A percentile compares a stretch with the other conserved stretches of the same genome.
Conservation (phyloP, 2,329 filamentous ascomycete genomes). For the Beauveria caledonica region DNA sequence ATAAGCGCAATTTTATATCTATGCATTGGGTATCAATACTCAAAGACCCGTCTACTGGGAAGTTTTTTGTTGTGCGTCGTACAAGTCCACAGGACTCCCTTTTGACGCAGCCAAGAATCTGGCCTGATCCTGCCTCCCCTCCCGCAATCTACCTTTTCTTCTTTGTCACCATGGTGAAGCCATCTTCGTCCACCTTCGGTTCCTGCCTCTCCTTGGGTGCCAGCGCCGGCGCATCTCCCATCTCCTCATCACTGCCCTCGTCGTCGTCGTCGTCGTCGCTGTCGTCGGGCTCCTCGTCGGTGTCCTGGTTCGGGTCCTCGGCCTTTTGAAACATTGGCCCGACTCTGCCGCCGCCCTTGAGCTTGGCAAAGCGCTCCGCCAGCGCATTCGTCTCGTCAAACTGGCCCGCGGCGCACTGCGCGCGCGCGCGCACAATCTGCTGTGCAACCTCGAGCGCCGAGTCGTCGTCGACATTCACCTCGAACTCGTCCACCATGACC, state of each 20-base stretch:
- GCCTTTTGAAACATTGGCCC: constrained; percentile 46
- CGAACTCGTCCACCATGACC: constrained; percentile 93
- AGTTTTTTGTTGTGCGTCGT: background rate
- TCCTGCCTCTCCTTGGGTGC: constrained; percentile 53
- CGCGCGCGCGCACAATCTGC: constrained; percentile 60
- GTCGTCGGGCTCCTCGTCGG: constrained; percentile 35
- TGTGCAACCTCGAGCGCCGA: constrained; percentile 66
- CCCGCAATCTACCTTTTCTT: constrained; percentile 49
- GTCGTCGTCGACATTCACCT: constrained; percentile 85
- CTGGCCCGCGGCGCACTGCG: constrained; percentile 55
- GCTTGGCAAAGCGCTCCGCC: constrained; percentile 53
- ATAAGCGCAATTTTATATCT: constrained; percentile 10
- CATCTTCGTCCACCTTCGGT: constrained; percentile 72
- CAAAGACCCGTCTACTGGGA: background rate
- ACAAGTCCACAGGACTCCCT: background rate
- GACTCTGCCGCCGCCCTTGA: constrained; percentile 50
- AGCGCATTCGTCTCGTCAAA: constrained; percentile 58
- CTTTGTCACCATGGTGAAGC: constrained; percentile 66
- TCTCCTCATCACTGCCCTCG: constrained; percentile 51
- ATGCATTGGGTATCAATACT: constrained; percentile 14
- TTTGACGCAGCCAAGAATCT: background rate
- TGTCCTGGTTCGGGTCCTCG: constrained; percentile 48
- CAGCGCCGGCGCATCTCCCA: constrained; percentile 55
- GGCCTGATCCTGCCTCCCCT: background rate
- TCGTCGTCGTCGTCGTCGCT: constrained; percentile 51